A percentile compares a stretch with the other conserved stretches of the same genome.
phyloP scores from a whole-genome alignment of 1,139 yeast species.

The Groenewaldozyma sp. region DNA sequence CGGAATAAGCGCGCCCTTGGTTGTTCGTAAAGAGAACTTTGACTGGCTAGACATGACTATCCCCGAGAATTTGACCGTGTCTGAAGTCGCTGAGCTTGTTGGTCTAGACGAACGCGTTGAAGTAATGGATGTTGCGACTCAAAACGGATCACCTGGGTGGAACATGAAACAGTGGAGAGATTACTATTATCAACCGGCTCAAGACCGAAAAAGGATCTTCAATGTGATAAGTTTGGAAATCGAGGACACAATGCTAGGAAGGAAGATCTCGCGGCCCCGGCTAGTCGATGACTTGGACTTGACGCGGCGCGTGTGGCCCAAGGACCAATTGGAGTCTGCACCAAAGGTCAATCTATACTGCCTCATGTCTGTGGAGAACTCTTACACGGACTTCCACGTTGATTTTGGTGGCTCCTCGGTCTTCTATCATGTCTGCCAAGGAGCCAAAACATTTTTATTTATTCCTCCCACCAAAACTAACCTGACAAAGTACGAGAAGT shows the following conservation, averaged over 20 bases:
- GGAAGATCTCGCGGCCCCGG: constrained; percentile 48
- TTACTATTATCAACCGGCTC: constrained; percentile 44
- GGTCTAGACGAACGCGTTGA: constrained; percentile 63
- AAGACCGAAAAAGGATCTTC: constrained; percentile 53
- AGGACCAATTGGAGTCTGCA: constrained; percentile 17
- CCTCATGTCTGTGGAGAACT: constrained; percentile 72
- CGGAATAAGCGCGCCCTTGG: constrained; percentile 33
- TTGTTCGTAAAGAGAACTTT: constrained; percentile 27
- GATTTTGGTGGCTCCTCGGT: constrained; percentile 94
- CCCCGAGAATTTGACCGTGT: constrained; percentile 42
- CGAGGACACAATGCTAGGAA: constrained; percentile 47
- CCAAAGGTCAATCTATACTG: constrained; percentile 78
- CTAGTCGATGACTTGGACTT: constrained; percentile 62
- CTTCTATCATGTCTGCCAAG: constrained; percentile 70
- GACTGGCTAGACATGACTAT: constrained; percentile 35
- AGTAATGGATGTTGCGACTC: constrained; percentile 87
- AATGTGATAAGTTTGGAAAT: constrained; percentile 81
- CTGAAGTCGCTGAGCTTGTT: constrained; percentile 47
- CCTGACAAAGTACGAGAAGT: constrained; percentile 49
- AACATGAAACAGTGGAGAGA: constrained; percentile 64
- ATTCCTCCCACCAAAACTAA: constrained; percentile 67
- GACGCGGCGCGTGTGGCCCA: constrained; percentile 59
- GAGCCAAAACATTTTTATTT: constrained; percentile 64
- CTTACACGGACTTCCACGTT: constrained; percentile 83
- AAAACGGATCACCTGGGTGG: constrained; percentile 56